Evolutionary conservation across 148 eudicot genomes (phyloP), one percentile per base, ranked within the genome.

Genomic region (Pouteria glomerata): DNA sequence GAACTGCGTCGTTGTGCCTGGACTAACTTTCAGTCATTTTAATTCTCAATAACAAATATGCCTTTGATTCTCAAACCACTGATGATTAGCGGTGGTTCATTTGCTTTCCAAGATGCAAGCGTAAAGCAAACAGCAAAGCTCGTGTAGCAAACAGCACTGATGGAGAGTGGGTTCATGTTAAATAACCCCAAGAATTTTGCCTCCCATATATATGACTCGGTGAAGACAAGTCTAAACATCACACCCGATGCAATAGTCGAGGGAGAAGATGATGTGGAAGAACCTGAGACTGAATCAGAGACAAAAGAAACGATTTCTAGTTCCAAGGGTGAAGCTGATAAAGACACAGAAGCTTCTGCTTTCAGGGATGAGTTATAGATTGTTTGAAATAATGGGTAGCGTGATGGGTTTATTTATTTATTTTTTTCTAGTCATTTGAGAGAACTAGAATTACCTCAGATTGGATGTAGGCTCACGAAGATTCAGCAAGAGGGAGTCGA

Each of bases 61-160:
- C n/a, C n/a, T n/a, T n/a, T n/a, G n/a, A n/a, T n/a, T n/a, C n/a
- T n/a, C n/a, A n/a, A n/a, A n/a, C n/a, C n/a, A n/a, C n/a, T n/a
- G n/a, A 5, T 34, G 19, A 63, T 33, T 68, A 15, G 27, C 7
- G 26, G 12, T 33, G 55, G 24, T 26, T 60, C 66, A 24, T 27
- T 26, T 23, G 52, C 21, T 58, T 62, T n/a, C n/a, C 87, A 89
- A 97, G 96, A 86, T 76, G 85, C 69, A 33, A 79, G 77, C 41
- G 97, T 94, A 39, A 88, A 88, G 78, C 85, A 86, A 56, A 88
- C 96, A 50, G 90, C 96, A 23, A 77, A 80, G 27, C 93, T 94
- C 57, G 83, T 91, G 85, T 94, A 94, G 81, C 98, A 91, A 66
- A 91, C 93, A 44, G 98, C 98, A 8, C 87, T 95, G 6, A 84